Base-by-base conservation (phyloP, 2,329 filamentous ascomycete genomes). In the Trichophyton schoenleinii region DNA sequence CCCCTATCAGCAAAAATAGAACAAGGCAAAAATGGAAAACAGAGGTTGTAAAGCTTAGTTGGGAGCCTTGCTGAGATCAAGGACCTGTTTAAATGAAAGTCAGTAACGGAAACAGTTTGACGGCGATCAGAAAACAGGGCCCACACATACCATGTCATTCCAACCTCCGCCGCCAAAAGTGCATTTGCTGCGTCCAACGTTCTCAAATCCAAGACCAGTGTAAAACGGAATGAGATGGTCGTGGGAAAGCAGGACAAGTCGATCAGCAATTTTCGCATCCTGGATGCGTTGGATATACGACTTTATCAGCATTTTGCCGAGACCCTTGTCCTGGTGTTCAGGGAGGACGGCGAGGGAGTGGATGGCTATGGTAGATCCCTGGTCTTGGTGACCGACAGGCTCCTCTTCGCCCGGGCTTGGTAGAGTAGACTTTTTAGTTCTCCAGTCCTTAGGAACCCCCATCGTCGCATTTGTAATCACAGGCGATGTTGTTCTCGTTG, bases 271-370 rank as follows among this genome's bases (percentile, higher is more conserved):
- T 1, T 80, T 84, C 1, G 86, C 82, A 63, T 83, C 82, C 69
- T 83, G 85, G 74, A 94, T 87, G 60, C 88, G 82, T 70, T 91
- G 86, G 61, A 91, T 79, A 69, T 91, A 96, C 2, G 86, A 81
- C 72, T 83, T 86, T 76, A 95, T 79, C 63, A 95, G 75, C 20
- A 86, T 84, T 64, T 82, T 84, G 15, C 88, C 91, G 2, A 95
- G 78, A 0, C 89, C 87, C 62, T 85, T 83, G 38, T 83, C 80
- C 66, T 94, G 89, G 61, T 90, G 83, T 63, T 85, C 82, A 0
- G 89, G 89, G 60, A 87, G 79, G 4, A 96, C 86, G 18, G 88
- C 89, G 3, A 96, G 79, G 0, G 88, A 92, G 74, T 96, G 91
- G 58, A 96, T 76, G 61, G 85, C 89, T 61, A 96, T 80, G 0